A percentile compares a stretch with the other conserved stretches of the same genome.
Evolutionary conservation across 306 rosid genomes (phyloP).

Genomic region (Trifolium fragiferum): DNA sequence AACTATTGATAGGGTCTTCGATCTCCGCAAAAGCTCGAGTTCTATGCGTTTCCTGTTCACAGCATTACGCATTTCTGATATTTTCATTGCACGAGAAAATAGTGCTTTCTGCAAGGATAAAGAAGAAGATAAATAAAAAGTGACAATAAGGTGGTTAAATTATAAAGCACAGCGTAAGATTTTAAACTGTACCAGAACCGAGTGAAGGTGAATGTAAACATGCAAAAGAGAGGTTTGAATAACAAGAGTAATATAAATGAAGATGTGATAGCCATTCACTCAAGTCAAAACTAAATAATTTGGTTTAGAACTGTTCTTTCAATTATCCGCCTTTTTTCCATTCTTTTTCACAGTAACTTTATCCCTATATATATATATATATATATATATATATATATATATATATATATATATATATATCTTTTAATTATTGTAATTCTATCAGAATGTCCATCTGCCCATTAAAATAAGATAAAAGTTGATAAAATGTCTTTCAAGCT

Average conservation of each 20-base stretch:
- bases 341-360: too few species aligned
- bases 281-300: conserved; percentile 9
- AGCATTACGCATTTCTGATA: conserved; percentile 64
- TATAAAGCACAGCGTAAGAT: conserved; percentile 14
- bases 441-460: too few species aligned
- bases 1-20: conserved; percentile 59
- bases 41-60: conserved; percentile 64
- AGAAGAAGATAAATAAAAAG: conserved; percentile 20
- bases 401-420: too few species aligned
- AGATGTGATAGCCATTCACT: neutral
- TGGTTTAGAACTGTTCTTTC: conserved; percentile 12
- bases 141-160: conserved; percentile 35
- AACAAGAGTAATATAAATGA: conserved; percentile 26
- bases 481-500: too few species aligned
- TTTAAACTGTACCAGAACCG: conserved; percentile 12
- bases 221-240: conserved; percentile 20
- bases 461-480: too few species aligned
- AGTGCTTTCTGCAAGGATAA: conserved; percentile 65
- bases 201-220: conserved; percentile 11
- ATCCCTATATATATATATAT: too few species aligned
- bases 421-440: too few species aligned
- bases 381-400: too few species aligned
- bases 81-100: conserved; percentile 60
- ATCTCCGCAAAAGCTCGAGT: conserved; percentile 67
- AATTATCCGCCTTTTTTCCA: neutral